A percentile compares a stretch with the other conserved stretches of the same genome.
These are phyloP conservation scores for Kodamaea suecica DNA, from an alignment of 1,139 yeast species.

Conservation along the genomic window DNA sequence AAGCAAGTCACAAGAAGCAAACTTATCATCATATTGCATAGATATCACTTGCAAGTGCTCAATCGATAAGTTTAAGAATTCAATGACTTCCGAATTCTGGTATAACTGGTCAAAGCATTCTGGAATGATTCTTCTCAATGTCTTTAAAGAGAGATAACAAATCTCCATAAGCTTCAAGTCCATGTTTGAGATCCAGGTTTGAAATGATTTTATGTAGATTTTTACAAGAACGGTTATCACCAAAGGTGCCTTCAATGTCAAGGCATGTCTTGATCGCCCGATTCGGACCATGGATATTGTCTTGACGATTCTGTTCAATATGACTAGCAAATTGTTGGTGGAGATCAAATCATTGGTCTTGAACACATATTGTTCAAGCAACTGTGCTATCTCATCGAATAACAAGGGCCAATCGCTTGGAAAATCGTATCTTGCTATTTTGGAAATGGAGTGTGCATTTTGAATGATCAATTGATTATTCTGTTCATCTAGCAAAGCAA, in stretches of 20 bases:
- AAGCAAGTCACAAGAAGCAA: slow-evolving; percentile 48
- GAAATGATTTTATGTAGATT: slow-evolving; percentile 57
- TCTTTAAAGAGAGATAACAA: slow-evolving; percentile 75
- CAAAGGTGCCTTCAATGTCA: slow-evolving; percentile 68
- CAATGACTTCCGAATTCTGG: slow-evolving; percentile 49
- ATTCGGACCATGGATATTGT: slow-evolving; percentile 70
- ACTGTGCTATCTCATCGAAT: slow-evolving; percentile 55
- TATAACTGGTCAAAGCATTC: slow-evolving; percentile 55
- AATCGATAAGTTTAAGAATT: slow-evolving; percentile 56
- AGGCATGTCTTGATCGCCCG: slow-evolving; percentile 75
- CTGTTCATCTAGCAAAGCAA: slow-evolving; percentile 61
- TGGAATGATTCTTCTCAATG: slow-evolving; percentile 65
- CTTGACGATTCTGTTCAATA: slow-evolving; percentile 76
- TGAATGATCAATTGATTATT: slow-evolving; percentile 74
- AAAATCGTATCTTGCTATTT: slow-evolving; percentile 78
- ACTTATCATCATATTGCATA: slow-evolving; percentile 48
- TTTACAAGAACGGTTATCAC: slow-evolving; percentile 58
- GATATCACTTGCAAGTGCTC: slow-evolving; percentile 60
- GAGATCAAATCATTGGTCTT: slow-evolving; percentile 47
- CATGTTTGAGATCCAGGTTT: slow-evolving; percentile 53
- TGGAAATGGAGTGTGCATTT: slow-evolving; percentile 77
- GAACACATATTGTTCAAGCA: slow-evolving; percentile 43
- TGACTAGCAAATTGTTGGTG: slow-evolving; percentile 59
- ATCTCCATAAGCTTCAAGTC: slow-evolving; percentile 57
- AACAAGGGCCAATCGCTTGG: slow-evolving; percentile 83